These are phyloP conservation scores for Tetrapisispora phaffii DNA, from an alignment of 805 yeast genomes.

Conservation along the genomic window DNA sequence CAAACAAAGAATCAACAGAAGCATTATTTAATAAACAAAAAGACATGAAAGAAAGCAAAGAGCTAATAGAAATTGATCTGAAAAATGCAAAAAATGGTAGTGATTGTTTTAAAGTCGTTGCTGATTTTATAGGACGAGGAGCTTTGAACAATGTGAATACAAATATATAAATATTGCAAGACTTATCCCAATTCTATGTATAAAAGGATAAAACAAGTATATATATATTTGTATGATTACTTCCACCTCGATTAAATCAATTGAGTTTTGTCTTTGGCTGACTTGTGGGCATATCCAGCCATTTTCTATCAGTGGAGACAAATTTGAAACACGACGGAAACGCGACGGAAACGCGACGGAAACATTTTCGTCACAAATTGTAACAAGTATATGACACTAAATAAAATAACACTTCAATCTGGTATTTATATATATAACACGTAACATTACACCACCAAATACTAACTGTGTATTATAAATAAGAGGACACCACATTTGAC, in stretches of 20 bases:
- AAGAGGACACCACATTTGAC: too few relatives aligned
- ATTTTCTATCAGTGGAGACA: too few relatives aligned
- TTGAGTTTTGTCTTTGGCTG: too few relatives aligned
- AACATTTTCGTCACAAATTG: neutral
- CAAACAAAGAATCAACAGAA: slow-evolving; percentile 58
- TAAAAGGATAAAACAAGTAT: too few relatives aligned
- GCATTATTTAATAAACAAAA: slow-evolving; percentile 51
- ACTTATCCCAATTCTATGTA: neutral
- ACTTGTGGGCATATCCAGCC: too few relatives aligned
- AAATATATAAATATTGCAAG: neutral
- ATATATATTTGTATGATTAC: too few relatives aligned
- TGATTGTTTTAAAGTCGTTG: slow-evolving; percentile 63
- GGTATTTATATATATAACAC: neutral
- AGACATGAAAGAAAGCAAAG: slow-evolving; percentile 51
- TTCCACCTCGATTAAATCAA: too few relatives aligned
- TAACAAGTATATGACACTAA: neutral
- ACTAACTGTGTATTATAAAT: too few relatives aligned
- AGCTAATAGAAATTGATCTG: slow-evolving; percentile 51
- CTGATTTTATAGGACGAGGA: slow-evolving; percentile 83
- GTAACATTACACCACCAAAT: too few relatives aligned
- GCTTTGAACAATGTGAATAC: slow-evolving; percentile 45
- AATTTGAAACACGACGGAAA: slow-evolving; percentile 7
- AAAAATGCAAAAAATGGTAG: slow-evolving; percentile 35
- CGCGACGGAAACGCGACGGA: neutral
- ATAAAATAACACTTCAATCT: neutral